phyloP scores from a whole-genome alignment of 176 grass and related monocot species.

The Pontederia crassipes region DNA sequence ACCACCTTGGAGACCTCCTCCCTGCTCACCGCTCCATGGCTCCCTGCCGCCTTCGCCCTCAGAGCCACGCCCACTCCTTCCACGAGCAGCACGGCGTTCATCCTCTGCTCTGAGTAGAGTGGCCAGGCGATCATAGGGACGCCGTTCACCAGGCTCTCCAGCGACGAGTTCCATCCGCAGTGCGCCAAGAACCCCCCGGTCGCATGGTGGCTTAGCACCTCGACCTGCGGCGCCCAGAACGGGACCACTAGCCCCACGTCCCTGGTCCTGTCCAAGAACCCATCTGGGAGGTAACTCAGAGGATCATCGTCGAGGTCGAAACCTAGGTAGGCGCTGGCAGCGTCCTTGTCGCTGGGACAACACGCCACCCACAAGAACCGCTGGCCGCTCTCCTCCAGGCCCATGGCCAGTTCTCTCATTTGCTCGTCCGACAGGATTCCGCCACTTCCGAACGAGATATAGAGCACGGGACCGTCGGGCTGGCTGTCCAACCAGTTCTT shows the following conservation, averaged over 20 bases:
- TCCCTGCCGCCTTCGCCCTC: no score
- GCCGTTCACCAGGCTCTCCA: conserved; percentile 7
- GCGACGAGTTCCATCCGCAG: conserved; percentile 11
- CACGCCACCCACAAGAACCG: not conserved
- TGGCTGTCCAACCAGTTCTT: conserved; percentile 3
- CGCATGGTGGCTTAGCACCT: not conserved
- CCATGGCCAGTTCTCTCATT: not conserved
- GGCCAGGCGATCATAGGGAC: conserved; percentile 16
- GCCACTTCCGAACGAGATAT: conserved; percentile 10
- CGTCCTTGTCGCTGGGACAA: not conserved
- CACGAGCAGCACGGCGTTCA: not conserved
- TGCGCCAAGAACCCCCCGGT: not conserved
- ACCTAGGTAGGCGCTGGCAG: not conserved
- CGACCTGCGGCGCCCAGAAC: not conserved
- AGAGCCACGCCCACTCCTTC: no score
- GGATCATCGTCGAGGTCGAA: no score
- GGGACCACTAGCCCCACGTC: not conserved
- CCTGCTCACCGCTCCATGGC: no score
- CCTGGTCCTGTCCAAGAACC: not conserved
- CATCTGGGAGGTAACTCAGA: not conserved
- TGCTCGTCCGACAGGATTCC: not conserved
- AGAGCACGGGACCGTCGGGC: conserved; percentile 1
- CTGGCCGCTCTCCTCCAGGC: conserved; percentile 4
- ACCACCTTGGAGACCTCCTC: no score
- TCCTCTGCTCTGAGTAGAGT: conserved; percentile 6